Evolutionary conservation across 331 rosid species (phyloP).

Genomic region (Saraca asoca): DNA sequence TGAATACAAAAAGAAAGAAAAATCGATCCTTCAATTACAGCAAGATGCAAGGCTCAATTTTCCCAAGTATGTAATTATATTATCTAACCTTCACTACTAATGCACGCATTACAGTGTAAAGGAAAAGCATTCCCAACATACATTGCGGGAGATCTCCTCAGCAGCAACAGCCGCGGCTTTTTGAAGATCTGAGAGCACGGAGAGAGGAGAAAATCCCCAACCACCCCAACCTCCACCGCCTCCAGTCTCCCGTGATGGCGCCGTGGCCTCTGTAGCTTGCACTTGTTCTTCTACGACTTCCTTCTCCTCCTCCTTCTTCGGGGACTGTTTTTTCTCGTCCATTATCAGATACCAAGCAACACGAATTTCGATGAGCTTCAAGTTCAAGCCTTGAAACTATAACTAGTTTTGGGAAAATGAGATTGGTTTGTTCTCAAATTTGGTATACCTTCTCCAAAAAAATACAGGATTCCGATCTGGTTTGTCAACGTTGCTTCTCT

Average conservation of each 20-base stretch:
- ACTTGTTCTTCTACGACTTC: conserved; percentile 28
- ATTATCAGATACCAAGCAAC: conserved; percentile 35
- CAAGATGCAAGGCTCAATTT: too few relatives aligned
- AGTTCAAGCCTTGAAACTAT: too few relatives aligned
- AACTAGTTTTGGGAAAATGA: too few relatives aligned
- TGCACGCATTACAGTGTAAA: conserved; percentile 11
- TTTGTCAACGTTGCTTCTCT: too few relatives aligned
- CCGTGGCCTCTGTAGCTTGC: conserved; percentile 10
- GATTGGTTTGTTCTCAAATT: too few relatives aligned
- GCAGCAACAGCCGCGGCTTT: conserved; percentile 96
- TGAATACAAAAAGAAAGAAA: too few relatives aligned
- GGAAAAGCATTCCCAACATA: conserved; percentile 33
- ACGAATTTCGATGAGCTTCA: too few relatives aligned
- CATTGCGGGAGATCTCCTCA: conserved; percentile 98
- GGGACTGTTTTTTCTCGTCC: conserved; percentile 65
- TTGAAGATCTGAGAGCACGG: conserved; percentile 87
- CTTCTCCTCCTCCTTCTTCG: conserved; percentile 41
- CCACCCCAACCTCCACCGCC: conserved; percentile 76
- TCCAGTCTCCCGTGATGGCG: conserved; percentile 27
- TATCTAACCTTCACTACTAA: neutral
- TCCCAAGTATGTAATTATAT: too few relatives aligned
- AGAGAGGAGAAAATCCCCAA: conserved; percentile 79
- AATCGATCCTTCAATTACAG: too few relatives aligned
- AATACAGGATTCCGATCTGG: too few relatives aligned
- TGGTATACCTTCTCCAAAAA: too few relatives aligned